Base-by-base conservation (phyloP, 2,329 filamentous ascomycete species). In the Colletotrichum chrysophilum region DNA sequence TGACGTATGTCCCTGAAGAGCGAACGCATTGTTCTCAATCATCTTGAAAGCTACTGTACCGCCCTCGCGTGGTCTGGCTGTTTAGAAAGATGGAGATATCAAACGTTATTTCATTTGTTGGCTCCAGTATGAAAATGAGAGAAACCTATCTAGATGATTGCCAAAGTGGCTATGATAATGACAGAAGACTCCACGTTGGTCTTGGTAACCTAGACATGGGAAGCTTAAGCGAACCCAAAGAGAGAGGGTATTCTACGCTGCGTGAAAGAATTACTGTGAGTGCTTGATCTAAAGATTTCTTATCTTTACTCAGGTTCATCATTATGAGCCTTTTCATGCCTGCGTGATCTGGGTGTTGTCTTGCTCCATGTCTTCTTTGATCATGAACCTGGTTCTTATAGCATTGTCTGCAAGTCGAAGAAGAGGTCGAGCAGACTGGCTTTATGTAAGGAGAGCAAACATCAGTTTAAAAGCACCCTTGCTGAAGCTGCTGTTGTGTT, bases 391-490 rank as follows among this genome's bases (percentile, higher is more conserved):
- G 10, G 10, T 21, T 0, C 7, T 12, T 12, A 48, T 21, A n/a
- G 5, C 2, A 48, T 21, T 3, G n/a, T 0, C 43, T 13, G n/a
- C 18, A 13, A 3, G 43, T 12, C 0, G 43, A 4, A 21, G 9
- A 21, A 48, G 18, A 21, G 16, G 10, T 0, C 8, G 2, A 3
- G n/a, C 0, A 52, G 43, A 21, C 10, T 52, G 43, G 12, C 2
- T 52, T 52, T 4, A 13, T 21, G 6, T 3, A 21, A 52, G 43
- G 6, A 21, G 43, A 52, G 43, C 1, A 48, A n/a, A 48, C 4
- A 0, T n/a, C 43, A 48, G 43, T 18, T 52, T 21, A 0, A 21
- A 21, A 5, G 10, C 0, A 21, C 1, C 18, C 43, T 1, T 21
- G 43, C 43, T 0, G n/a, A 4, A 52, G 18, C n/a, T 21, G 55